These are phyloP conservation scores for Starmerella riodocensis DNA, from an alignment of 805 yeast species.

Conservation along the genomic window DNA sequence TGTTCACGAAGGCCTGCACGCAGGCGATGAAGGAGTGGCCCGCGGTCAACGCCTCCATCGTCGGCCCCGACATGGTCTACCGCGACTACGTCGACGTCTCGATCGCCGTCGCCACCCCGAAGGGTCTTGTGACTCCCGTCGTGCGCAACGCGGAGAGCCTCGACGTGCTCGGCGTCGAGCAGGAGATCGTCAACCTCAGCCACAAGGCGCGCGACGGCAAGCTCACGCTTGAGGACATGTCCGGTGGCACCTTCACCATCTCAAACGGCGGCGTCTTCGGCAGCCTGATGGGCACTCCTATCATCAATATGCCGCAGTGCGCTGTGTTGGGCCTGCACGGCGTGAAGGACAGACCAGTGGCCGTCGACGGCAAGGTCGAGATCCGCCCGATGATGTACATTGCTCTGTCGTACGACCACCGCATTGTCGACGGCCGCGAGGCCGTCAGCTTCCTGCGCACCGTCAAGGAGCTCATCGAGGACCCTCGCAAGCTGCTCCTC, in stretches of 20 bases:
- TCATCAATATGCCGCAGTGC: conserved; percentile 95
- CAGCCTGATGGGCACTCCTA: conserved; percentile 94
- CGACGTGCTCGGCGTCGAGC: conserved; percentile 76
- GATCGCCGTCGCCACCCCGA: conserved; percentile 96
- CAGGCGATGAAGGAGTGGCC: conserved; percentile 92
- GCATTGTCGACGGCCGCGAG: conserved; percentile 96
- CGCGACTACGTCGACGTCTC: conserved; percentile 95
- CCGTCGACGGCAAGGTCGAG: conserved; percentile 88
- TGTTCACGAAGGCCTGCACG: conserved; percentile 84
- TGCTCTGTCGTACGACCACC: conserved; percentile 96
- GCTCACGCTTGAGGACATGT: conserved; percentile 93
- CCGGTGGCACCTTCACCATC: conserved; percentile 98
- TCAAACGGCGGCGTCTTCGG: conserved; percentile 99
- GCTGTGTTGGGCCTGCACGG: conserved; percentile 97
- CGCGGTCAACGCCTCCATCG: conserved; percentile 89
- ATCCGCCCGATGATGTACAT: conserved; percentile 99
- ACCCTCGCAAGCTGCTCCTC: conserved; percentile 94
- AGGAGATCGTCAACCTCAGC: conserved; percentile 71
- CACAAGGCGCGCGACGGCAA: conserved; percentile 93
- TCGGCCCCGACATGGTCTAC: conserved; percentile 59
- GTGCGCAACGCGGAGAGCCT: conserved; percentile 92
- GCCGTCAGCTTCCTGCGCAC: conserved; percentile 95
- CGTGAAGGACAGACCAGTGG: conserved; percentile 93
- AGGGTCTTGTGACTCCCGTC: conserved; percentile 96
- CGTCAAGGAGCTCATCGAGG: conserved; percentile 92